These are phyloP conservation scores for Diaporthe australafricana DNA, from an alignment of 2,329 filamentous ascomycete genomes.

Conservation along the genomic window DNA sequence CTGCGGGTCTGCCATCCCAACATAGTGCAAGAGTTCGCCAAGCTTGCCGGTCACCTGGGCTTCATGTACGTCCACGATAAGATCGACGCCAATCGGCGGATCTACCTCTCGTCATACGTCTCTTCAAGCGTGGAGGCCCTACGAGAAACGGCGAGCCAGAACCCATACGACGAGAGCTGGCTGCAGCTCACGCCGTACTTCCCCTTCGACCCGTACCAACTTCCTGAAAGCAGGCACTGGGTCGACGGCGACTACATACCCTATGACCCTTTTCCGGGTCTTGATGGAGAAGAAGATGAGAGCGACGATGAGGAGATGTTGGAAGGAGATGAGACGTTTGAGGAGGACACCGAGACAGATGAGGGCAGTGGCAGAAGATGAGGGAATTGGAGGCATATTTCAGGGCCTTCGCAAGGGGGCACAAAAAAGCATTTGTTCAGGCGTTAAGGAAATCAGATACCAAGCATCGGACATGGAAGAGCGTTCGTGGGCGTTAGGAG, in stretches of 20 bases:
- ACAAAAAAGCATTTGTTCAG: conserved; percentile 32
- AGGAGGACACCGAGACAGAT: conserved; percentile 46
- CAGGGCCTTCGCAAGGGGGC: not conserved
- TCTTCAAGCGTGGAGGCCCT: conserved; percentile 65
- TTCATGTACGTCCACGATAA: conserved; percentile 92
- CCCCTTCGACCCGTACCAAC: conserved; percentile 95
- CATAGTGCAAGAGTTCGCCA: conserved; percentile 93
- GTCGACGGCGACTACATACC: conserved; percentile 84
- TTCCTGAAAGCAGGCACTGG: conserved; percentile 90
- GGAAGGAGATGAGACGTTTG: conserved; percentile 51
- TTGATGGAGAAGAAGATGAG: conserved; percentile 68
- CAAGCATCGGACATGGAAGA: conserved; percentile 32
- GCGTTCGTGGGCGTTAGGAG: conserved; percentile 31
- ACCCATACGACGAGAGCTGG: conserved; percentile 76
- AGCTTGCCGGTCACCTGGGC: conserved; percentile 84
- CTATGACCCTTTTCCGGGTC: conserved; percentile 80
- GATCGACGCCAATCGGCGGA: conserved; percentile 91
- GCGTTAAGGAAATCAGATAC: conserved; percentile 37
- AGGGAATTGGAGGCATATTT: not conserved
- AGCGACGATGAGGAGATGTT: conserved; percentile 62
- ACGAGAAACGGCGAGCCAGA: conserved; percentile 60
- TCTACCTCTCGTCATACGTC: conserved; percentile 80
- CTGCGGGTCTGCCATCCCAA: conserved; percentile 92
- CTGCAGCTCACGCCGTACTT: conserved; percentile 95
- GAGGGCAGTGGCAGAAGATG: conserved; percentile 37